These are phyloP conservation scores for Coniochaeta ligniaria DNA, from an alignment of 2,329 filamentous ascomycete species.

Conservation along the genomic window DNA sequence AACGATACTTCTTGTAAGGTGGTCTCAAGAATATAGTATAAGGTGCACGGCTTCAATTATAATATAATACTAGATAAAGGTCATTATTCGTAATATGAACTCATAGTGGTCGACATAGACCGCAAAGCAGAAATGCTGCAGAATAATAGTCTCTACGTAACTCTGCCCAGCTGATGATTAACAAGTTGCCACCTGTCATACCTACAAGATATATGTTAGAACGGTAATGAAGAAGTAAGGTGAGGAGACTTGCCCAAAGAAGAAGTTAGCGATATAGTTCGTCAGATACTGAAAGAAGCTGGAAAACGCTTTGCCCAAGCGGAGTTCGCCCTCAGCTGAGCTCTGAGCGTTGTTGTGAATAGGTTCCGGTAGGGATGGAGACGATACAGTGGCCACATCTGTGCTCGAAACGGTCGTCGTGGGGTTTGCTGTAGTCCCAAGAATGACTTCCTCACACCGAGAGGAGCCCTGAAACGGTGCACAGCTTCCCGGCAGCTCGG, in stretches of 20 bases:
- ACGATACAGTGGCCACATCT: too few species aligned
- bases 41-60: too few species aligned
- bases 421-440: not conserved
- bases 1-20: too few species aligned
- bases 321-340: not conserved
- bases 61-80: too few species aligned
- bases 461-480: not conserved
- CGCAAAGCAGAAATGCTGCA: too few species aligned
- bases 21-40: too few species aligned
- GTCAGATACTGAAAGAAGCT: not conserved
- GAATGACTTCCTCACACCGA: not conserved
- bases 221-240: too few species aligned
- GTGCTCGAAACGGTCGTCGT: not conserved
- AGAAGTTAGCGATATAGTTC: not conserved
- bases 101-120: too few species aligned
- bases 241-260: not conserved
- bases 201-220: not conserved
- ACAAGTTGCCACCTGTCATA: not conserved
- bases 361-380: not conserved
- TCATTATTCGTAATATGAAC: too few species aligned
- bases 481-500: constrained; percentile 3
- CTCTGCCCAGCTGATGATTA: not conserved
- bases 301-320: not conserved
- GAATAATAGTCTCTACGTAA: not conserved
- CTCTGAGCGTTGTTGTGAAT: not conserved